Conservation (phyloP, 1,284 basidiomycete species). For the Papiliotrema nemorosa region DNA sequence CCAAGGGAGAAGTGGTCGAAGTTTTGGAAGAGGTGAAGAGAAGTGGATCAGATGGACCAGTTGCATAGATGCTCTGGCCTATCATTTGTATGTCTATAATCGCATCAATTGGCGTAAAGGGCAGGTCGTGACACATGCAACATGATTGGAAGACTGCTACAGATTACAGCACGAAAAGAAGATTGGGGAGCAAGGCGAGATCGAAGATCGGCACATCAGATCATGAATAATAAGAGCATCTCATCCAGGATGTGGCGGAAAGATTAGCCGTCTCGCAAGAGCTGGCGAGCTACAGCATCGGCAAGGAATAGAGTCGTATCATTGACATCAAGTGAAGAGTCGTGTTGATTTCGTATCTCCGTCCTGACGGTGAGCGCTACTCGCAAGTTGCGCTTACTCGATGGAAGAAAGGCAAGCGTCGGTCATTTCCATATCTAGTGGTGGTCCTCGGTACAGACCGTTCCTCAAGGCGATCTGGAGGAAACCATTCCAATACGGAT, state of each 20-base stretch:
- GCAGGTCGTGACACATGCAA: too few relatives aligned
- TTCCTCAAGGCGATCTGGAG: slow-evolving; percentile 33
- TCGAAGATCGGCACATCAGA: too few relatives aligned
- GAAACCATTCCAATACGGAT: slow-evolving; percentile 41
- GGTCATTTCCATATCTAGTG: slow-evolving; percentile 11
- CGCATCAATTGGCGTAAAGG: too few relatives aligned
- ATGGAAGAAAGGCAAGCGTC: slow-evolving; percentile 15
- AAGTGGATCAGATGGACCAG: background rate
- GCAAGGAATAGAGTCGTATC: background rate
- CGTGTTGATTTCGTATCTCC: background rate
- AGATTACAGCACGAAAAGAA: too few relatives aligned
- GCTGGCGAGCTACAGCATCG: background rate
- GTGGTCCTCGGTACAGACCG: slow-evolving; percentile 16
- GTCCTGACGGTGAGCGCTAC: background rate
- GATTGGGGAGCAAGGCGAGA: too few relatives aligned
- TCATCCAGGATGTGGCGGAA: too few relatives aligned
- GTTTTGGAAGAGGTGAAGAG: background rate
- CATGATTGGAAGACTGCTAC: too few relatives aligned
- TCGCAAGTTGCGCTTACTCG: slow-evolving; percentile 10
- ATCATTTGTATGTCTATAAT: too few relatives aligned
- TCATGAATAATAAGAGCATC: too few relatives aligned
- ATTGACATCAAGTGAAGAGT: background rate
- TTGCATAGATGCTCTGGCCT: too few relatives aligned
- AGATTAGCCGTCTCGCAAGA: background rate
- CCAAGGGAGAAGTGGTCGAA: slow-evolving; percentile 11